A percentile compares a stretch with the other conserved stretches of the same genome.
Conservation (phyloP, 2,329 filamentous ascomycete genomes). For the Aspergillus sclerotialis region DNA sequence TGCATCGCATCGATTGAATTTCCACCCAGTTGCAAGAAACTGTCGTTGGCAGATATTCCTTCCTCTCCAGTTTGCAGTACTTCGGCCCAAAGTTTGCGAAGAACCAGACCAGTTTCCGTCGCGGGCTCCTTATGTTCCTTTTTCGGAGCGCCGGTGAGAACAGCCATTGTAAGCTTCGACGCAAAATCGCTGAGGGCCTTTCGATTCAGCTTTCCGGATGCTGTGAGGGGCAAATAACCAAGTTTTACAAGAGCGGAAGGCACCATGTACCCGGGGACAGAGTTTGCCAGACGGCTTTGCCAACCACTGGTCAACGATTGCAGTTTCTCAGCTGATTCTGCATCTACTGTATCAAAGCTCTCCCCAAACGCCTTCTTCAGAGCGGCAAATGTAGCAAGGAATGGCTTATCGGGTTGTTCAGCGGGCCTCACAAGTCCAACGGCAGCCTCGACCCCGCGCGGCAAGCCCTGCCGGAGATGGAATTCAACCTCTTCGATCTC, state of each 20-base stretch:
- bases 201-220: conserved; percentile 8
- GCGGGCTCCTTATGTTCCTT: neutral
- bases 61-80: conserved; percentile 8
- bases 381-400: conserved; percentile 7
- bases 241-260: conserved; percentile 5
- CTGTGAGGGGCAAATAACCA: conserved; percentile 5
- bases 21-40: conserved; percentile 24
- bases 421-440: conserved; percentile 5
- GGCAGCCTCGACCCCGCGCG: conserved; percentile 1
- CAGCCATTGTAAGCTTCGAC: conserved; percentile 2
- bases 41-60: conserved; percentile 12
- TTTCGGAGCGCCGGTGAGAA: conserved; percentile 1
- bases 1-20: conserved; percentile 20
- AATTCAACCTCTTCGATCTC: conserved; percentile 27
- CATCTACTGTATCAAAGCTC: conserved; percentile 2
- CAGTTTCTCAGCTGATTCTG: conserved; percentile 1
- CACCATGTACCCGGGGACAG: conserved; percentile 8
- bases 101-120: neutral
- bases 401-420: conserved; percentile 4
- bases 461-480: conserved; percentile 4
- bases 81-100: conserved; percentile 10
- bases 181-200: conserved; percentile 4
- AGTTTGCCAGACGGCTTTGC: conserved; percentile 2
- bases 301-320: conserved; percentile 4
- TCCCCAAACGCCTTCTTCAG: conserved; percentile 5